phyloP scores from a whole-genome alignment of 225 moss, liverwort and hornwort genomes.

The Rhytidiadelphus loreus region DNA sequence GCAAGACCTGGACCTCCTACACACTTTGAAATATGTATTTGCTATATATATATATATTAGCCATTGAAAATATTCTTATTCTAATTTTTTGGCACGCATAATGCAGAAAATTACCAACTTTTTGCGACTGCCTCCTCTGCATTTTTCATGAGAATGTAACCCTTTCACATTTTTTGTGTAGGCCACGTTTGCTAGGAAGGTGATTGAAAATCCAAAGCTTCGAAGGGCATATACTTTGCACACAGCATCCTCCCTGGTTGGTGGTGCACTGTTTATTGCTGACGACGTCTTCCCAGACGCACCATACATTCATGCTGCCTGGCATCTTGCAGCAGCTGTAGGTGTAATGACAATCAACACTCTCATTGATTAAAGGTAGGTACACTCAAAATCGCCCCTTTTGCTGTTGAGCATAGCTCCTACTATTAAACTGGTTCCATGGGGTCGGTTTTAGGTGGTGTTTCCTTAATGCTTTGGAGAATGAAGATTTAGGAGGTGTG shows the following conservation, averaged over 20 bases:
- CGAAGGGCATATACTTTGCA: conserved; percentile 57
- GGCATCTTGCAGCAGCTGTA: conserved; percentile 87
- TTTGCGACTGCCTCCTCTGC: not conserved
- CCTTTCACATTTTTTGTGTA: not conserved
- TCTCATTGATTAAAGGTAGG: conserved; percentile 5
- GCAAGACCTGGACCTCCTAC: not conserved
- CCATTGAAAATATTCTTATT: not conserved
- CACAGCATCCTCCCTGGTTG: conserved; percentile 54
- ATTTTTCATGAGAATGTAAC: not conserved
- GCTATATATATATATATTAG: not conserved
- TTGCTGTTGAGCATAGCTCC: not conserved
- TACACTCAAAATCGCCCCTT: not conserved
- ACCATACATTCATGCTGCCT: conserved; percentile 87
- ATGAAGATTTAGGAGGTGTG: too few species aligned
- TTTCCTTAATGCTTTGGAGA: not conserved
- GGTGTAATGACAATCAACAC: conserved; percentile 65
- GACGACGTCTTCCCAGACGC: conserved; percentile 63
- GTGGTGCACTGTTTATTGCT: conserved; percentile 73
- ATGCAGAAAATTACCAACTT: not conserved
- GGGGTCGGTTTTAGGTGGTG: not conserved
- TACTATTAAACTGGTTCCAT: not conserved
- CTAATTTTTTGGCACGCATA: not conserved
- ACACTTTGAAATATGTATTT: not conserved
- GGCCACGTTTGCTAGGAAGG: conserved; percentile 69
- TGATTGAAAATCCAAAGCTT: conserved; percentile 48